phyloP scores from a whole-genome alignment of 75 land plant species.

The Adiantum capillusveneris region DNA sequence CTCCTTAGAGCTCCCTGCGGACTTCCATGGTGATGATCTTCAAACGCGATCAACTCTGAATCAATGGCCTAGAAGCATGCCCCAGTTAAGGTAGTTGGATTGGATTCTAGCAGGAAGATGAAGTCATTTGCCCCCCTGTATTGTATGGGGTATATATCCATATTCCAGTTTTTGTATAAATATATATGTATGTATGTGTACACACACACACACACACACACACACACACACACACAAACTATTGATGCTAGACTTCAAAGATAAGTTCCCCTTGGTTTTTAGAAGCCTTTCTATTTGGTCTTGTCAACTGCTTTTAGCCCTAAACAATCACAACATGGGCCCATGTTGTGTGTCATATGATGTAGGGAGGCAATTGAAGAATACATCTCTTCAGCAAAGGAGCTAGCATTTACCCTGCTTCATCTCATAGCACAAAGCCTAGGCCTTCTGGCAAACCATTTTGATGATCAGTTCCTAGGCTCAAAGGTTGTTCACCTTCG shows the following conservation, averaged over 20 bases:
- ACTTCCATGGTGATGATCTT: conserved; percentile 13
- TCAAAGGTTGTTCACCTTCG: conserved; percentile 38
- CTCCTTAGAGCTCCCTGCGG: conserved; percentile 19
- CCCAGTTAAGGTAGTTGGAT: conserved; percentile 49
- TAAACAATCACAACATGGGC: too few relatives aligned
- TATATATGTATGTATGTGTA: too few relatives aligned
- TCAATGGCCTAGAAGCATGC: conserved; percentile 57
- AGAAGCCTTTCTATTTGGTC: neutral
- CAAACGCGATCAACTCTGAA: conserved; percentile 12
- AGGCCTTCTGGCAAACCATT: conserved; percentile 31
- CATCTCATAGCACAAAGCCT: conserved; percentile 53
- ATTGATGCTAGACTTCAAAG: too few relatives aligned
- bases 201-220: too few relatives aligned
- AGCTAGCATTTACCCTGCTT: conserved; percentile 49
- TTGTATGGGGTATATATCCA: too few relatives aligned
- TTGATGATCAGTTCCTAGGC: conserved; percentile 34
- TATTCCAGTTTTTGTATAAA: too few relatives aligned
- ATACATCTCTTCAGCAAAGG: conserved; percentile 38
- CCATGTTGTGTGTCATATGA: neutral
- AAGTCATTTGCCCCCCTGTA: too few relatives aligned
- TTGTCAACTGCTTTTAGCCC: neutral
- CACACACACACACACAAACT: too few relatives aligned
- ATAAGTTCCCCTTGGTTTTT: too few relatives aligned
- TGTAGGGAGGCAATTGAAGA: conserved; percentile 55
- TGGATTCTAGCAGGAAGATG: too few relatives aligned